A percentile compares a stretch with the other conserved stretches of the same genome.
Conservation (phyloP, 768 basidiomycete genomes). For the Trametes punicea region DNA sequence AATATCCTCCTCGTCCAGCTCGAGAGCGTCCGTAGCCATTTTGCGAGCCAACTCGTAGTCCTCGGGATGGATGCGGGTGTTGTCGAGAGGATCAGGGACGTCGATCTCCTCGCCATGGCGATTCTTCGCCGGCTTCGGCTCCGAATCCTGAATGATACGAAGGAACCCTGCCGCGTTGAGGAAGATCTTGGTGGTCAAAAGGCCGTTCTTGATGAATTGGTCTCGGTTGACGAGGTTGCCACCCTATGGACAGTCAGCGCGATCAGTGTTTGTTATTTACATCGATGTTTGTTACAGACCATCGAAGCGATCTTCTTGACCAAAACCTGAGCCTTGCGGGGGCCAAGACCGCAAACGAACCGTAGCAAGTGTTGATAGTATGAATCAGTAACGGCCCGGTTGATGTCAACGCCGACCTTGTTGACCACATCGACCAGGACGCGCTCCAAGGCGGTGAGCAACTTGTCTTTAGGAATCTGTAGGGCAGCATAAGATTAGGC, state of each 20-base stretch:
- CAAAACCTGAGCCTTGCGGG: constrained; percentile 85
- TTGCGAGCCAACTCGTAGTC: constrained; percentile 97
- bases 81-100: constrained; percentile 85
- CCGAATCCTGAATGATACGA: constrained; percentile 73
- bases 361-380: constrained; percentile 89
- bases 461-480: constrained; percentile 83
- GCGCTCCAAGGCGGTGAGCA: constrained; percentile 77
- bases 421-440: constrained; percentile 88
- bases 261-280: too few relatives aligned
- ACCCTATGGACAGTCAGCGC: constrained; percentile 56
- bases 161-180: constrained; percentile 92
- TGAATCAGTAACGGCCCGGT: constrained; percentile 81
- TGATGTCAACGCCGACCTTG: constrained; percentile 94
- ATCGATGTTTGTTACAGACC: constrained; percentile 47
- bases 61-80: constrained; percentile 94
- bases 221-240: constrained; percentile 84
- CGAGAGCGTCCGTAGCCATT: constrained; percentile 97
- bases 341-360: constrained; percentile 91
- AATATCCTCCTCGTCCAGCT: constrained; percentile 96
- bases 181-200: constrained; percentile 86
- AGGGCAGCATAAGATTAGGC: background rate
- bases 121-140: constrained; percentile 57
- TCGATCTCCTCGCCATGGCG: constrained; percentile 61
- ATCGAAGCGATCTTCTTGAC: constrained; percentile 75
- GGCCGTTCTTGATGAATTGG: constrained; percentile 77